Conservation (phyloP, 164 flowering plant genomes). For the Tetrastigma voinierianum region DNA sequence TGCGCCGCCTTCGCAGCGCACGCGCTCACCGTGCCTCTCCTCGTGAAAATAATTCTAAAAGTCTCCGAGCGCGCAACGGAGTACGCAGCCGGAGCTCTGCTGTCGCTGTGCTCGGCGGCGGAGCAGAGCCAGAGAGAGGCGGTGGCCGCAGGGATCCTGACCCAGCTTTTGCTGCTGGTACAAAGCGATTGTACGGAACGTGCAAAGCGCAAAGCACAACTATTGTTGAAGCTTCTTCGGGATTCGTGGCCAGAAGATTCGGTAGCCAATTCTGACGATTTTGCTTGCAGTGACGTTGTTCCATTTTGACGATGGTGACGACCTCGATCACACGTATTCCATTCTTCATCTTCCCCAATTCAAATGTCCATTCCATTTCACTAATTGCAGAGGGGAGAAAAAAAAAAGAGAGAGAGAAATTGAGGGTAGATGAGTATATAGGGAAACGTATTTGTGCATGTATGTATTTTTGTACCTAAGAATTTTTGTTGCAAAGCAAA, state of each 20-base stretch:
- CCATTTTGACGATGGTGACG: slow-evolving; percentile 39
- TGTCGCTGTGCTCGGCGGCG: slow-evolving; percentile 66
- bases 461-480: slow-evolving; percentile 29
- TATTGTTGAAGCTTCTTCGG: slow-evolving; percentile 71
- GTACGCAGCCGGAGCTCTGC: slow-evolving; percentile 82
- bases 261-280: slow-evolving; percentile 65
- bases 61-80: slow-evolving; percentile 92
- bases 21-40: slow-evolving; percentile 71
- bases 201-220: slow-evolving; percentile 87
- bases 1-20: slow-evolving; percentile 67
- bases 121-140: slow-evolving; percentile 67
- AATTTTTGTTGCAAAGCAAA: slow-evolving; percentile 15
- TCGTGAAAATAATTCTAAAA: slow-evolving; percentile 72
- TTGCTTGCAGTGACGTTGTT: slow-evolving; percentile 63
- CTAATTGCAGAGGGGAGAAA: background rate
- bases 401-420: background rate
- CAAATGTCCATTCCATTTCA: background rate
- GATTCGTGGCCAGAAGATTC: slow-evolving; percentile 82
- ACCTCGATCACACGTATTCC: too few species aligned
- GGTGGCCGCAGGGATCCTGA: slow-evolving; percentile 72
- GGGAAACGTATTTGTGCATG: slow-evolving; percentile 23
- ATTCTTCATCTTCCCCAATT: slow-evolving; percentile 1
- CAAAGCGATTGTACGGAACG: slow-evolving; percentile 94
- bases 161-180: slow-evolving; percentile 79
- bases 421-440: slow-evolving; percentile 21